Evolutionary conservation across 768 basidiomycete species (phyloP).

Genomic region (Tulasnella sp.): DNA sequence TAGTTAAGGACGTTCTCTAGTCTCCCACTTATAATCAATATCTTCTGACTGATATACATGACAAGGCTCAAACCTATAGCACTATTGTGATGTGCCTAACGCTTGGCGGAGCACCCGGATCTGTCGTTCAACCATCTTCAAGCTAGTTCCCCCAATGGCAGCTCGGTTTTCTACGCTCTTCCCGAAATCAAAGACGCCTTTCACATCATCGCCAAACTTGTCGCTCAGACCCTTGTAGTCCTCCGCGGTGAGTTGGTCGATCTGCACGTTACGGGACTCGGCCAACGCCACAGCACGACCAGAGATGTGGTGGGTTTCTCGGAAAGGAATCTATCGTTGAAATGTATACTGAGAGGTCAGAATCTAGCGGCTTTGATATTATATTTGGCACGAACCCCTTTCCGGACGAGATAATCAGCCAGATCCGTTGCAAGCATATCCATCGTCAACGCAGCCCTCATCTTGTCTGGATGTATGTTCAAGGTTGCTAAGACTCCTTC

Average conservation of each 20-base stretch:
- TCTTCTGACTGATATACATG: background rate
- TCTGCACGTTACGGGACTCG: constrained; percentile 72
- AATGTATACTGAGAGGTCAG: background rate
- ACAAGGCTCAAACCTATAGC: background rate
- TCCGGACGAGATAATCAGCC: constrained; percentile 97
- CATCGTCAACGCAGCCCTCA: constrained; percentile 88
- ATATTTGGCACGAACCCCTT: constrained; percentile 65
- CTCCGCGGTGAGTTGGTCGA: constrained; percentile 72
- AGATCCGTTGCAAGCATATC: constrained; percentile 98
- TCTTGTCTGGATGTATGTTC: constrained; percentile 82
- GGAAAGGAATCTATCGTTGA: constrained; percentile 78
- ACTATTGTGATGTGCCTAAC: constrained; percentile 35
- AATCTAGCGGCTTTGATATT: background rate
- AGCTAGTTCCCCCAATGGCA: constrained; percentile 88
- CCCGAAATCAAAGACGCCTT: constrained; percentile 89
- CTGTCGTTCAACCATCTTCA: constrained; percentile 79
- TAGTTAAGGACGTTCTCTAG: no score
- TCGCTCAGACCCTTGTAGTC: constrained; percentile 74
- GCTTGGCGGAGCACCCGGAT: constrained; percentile 66
- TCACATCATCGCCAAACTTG: constrained; percentile 78
- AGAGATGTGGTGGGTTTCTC: constrained; percentile 97
- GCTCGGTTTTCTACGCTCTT: constrained; percentile 87
- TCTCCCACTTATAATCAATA: background rate
- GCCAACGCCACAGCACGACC: constrained; percentile 94
- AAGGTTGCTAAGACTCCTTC: constrained; percentile 93